Evolutionary conservation across 805 yeast species (phyloP).

Genomic region (Alloascoidea hylecoeti): DNA sequence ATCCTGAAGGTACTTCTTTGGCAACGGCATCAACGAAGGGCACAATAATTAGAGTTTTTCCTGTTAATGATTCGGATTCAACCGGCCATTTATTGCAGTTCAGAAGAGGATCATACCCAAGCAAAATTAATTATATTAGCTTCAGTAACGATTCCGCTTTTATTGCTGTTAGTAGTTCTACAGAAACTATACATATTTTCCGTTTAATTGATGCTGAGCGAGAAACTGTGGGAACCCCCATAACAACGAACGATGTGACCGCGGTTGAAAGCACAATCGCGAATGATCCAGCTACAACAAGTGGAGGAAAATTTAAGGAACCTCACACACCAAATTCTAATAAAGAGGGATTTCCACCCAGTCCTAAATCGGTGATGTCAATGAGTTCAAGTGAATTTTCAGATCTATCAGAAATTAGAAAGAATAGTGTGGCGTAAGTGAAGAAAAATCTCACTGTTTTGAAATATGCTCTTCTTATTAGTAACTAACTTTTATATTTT

Average conservation of each 20-base stretch:
- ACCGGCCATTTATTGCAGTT: constrained; percentile 30
- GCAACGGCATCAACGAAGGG: constrained; percentile 71
- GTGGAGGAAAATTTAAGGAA: no score
- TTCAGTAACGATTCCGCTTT: constrained; percentile 48
- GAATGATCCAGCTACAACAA: neutral
- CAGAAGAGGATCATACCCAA: constrained; percentile 58
- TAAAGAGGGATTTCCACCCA: constrained; percentile 4
- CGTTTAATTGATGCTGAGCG: constrained; percentile 23
- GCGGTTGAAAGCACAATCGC: constrained; percentile 1
- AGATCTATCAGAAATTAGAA: no score
- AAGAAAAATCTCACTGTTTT: no score
- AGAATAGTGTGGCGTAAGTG: no score
- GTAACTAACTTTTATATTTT: no score
- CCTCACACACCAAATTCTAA: no score
- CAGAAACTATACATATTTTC: constrained; percentile 71
- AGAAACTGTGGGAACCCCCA: neutral
- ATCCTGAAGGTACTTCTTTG: constrained; percentile 44
- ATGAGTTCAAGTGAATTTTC: no score
- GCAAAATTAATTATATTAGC: constrained; percentile 49
- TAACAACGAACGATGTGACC: constrained; percentile 5
- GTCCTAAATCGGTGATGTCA: no score
- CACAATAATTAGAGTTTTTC: constrained; percentile 56
- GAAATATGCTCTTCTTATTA: no score
- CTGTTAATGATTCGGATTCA: constrained; percentile 20
- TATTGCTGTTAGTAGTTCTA: constrained; percentile 57